A percentile compares a stretch with the other conserved stretches of the same genome.
Conservation (phyloP, 768 basidiomycete genomes). For the Lentinula lateritia region DNA sequence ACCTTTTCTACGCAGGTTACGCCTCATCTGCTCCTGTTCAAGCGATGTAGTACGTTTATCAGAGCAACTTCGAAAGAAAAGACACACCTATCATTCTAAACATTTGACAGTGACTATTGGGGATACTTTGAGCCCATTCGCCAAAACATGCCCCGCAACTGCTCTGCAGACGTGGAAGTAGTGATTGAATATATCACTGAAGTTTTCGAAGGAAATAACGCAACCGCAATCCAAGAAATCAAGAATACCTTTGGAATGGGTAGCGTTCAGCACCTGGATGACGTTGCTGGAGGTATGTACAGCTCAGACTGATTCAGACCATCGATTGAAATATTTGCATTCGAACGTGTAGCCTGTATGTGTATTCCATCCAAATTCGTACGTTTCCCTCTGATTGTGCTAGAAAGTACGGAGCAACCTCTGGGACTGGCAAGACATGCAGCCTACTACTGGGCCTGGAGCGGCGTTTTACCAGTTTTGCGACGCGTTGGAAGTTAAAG, state of each 20-base stretch:
- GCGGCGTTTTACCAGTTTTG: conserved; percentile 56
- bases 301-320: not conserved
- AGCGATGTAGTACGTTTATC: conserved; percentile 34
- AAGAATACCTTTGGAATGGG: conserved; percentile 58
- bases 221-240: conserved; percentile 42
- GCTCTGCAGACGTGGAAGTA: conserved; percentile 64
- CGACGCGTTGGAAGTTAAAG: conserved; percentile 61
- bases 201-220: conserved; percentile 41
- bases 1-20: conserved; percentile 62
- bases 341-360: not conserved
- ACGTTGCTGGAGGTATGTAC: conserved; percentile 53
- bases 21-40: conserved; percentile 64
- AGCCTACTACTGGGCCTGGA: conserved; percentile 41
- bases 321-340: conserved; percentile 9
- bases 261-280: conserved; percentile 54
- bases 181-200: conserved; percentile 59
- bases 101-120: conserved; percentile 48
- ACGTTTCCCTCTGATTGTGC: conserved; percentile 32
- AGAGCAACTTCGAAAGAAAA: not conserved
- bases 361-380: conserved; percentile 26
- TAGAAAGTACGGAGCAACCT: conserved; percentile 49
- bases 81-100: not conserved
- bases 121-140: conserved; percentile 70
- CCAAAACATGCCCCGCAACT: conserved; percentile 64
- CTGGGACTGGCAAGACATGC: conserved; percentile 65